phyloP scores from a whole-genome alignment of 2,329 filamentous ascomycete genomes.

The Cladosporium colombiae region DNA sequence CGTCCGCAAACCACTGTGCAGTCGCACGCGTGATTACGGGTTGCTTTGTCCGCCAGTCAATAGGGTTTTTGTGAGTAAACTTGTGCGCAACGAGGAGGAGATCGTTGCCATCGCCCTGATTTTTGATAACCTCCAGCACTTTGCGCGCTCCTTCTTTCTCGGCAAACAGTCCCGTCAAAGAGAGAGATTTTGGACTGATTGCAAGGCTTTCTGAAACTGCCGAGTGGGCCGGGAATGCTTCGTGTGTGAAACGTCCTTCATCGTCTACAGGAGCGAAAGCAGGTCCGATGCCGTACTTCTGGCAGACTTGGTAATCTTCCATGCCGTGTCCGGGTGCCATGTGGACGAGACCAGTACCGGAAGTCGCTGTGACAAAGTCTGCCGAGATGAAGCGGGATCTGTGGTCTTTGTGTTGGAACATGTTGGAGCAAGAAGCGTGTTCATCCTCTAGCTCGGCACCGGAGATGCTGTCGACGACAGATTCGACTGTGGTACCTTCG shows the following conservation, averaged over 20 bases:
- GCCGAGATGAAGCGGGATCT: slow-evolving; percentile 71
- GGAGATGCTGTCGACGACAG: slow-evolving; percentile 58
- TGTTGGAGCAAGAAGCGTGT: slow-evolving; percentile 30
- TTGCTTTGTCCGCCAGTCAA: slow-evolving; percentile 94
- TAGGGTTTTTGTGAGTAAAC: slow-evolving; percentile 90
- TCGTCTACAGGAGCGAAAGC: slow-evolving; percentile 83
- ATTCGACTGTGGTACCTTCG: slow-evolving; percentile 44
- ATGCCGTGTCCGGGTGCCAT: slow-evolving; percentile 93
- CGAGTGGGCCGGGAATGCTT: slow-evolving; percentile 68
- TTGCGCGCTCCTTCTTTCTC: slow-evolving; percentile 67
- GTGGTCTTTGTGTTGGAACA: slow-evolving; percentile 43
- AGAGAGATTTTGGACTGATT: slow-evolving; percentile 47
- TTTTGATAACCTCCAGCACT: slow-evolving; percentile 68
- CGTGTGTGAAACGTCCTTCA: slow-evolving; percentile 75
- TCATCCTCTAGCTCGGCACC: slow-evolving; percentile 65
- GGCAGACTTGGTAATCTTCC: slow-evolving; percentile 89
- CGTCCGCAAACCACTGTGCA: slow-evolving; percentile 96
- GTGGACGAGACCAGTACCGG: slow-evolving; percentile 95
- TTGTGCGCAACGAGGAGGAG: slow-evolving; percentile 69
- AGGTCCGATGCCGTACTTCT: slow-evolving; percentile 63
- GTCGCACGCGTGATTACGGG: slow-evolving; percentile 91
- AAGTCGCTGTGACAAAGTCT: slow-evolving; percentile 83
- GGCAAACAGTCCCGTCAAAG: slow-evolving; percentile 71
- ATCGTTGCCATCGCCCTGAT: slow-evolving; percentile 32
- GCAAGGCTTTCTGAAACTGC: background rate